Evolutionary conservation across 352 stramenopile species (phyloP).

Genomic region (Phytopythium sindhum): DNA sequence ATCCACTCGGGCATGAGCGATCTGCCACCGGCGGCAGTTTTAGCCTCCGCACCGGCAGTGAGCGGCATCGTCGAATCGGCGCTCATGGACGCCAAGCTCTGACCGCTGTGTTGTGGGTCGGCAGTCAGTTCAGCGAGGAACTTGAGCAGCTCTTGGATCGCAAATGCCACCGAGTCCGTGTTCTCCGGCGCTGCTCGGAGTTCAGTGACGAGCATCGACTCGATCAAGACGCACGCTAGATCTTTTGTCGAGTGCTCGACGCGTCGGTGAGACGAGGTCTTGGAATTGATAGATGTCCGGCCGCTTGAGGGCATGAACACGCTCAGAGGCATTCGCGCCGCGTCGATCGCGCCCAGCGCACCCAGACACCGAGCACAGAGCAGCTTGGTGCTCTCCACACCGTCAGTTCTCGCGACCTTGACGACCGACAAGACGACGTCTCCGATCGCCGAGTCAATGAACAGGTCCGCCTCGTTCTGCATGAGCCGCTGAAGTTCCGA

Average conservation of each 20-base stretch:
- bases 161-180: constrained; percentile 74
- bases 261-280: constrained; percentile 21
- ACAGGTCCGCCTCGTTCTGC: constrained; percentile 66
- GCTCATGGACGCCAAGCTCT: constrained; percentile 28
- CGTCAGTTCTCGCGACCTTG: constrained; percentile 62
- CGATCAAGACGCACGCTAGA: constrained; percentile 77
- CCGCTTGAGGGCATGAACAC: constrained; percentile 53
- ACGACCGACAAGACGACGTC: constrained; percentile 67
- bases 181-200: constrained; percentile 80
- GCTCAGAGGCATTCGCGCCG: constrained; percentile 62
- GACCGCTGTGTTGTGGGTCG: constrained; percentile 70
- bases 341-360: constrained; percentile 77
- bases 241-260: constrained; percentile 76
- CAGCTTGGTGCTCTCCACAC: constrained; percentile 57
- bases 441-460: constrained; percentile 54
- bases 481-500: constrained; percentile 62
- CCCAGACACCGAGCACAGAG: constrained; percentile 73
- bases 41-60: not conserved
- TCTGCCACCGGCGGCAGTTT: not conserved
- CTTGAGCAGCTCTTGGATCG: constrained; percentile 84
- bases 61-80: not conserved
- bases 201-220: constrained; percentile 80
- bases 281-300: constrained; percentile 6
- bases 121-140: constrained; percentile 73
- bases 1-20: constrained; percentile 78